Conservation (phyloP, 1,284 basidiomycete species). For the Rhizoctonia solani region DNA sequence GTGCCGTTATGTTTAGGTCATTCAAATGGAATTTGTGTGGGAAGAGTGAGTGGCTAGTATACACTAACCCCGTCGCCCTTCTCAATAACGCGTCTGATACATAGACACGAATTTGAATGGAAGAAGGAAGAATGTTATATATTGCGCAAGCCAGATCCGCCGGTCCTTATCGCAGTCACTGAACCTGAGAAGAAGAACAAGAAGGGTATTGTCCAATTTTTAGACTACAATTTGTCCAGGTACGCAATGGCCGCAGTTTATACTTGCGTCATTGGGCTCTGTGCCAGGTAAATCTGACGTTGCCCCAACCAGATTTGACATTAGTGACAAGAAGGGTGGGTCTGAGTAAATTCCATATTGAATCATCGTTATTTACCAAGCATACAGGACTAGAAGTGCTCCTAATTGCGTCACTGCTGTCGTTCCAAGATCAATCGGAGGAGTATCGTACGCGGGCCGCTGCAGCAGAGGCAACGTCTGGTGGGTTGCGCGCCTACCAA, state of each 20-base stretch:
- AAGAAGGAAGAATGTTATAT: conserved; percentile 79
- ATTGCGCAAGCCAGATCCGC: conserved; percentile 81
- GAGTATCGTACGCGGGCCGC: conserved; percentile 50
- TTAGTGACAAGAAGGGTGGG: conserved; percentile 70
- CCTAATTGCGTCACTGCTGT: conserved; percentile 71
- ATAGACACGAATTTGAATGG: conserved; percentile 82
- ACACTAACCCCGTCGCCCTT: not conserved
- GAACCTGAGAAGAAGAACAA: conserved; percentile 69
- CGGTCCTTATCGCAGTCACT: conserved; percentile 77
- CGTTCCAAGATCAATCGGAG: conserved; percentile 74
- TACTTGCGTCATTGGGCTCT: not conserved
- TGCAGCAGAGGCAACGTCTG: conserved; percentile 35
- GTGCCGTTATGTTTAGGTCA: conserved; percentile 41
- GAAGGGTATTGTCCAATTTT: conserved; percentile 71
- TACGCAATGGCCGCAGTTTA: conserved; percentile 42
- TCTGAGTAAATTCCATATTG: not conserved
- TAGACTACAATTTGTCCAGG: conserved; percentile 83
- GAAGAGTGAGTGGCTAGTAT: conserved; percentile 62
- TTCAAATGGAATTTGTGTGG: conserved; percentile 79
- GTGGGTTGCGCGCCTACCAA: conserved; percentile 28
- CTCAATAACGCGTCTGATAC: conserved; percentile 8
- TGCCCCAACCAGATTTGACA: conserved; percentile 64
- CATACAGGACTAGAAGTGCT: conserved; percentile 72
- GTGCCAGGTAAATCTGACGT: too few species aligned
- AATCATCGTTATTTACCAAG: not conserved